Base-by-base conservation (phyloP, 2,329 filamentous ascomycete species). In the Talaromyces sp. region DNA sequence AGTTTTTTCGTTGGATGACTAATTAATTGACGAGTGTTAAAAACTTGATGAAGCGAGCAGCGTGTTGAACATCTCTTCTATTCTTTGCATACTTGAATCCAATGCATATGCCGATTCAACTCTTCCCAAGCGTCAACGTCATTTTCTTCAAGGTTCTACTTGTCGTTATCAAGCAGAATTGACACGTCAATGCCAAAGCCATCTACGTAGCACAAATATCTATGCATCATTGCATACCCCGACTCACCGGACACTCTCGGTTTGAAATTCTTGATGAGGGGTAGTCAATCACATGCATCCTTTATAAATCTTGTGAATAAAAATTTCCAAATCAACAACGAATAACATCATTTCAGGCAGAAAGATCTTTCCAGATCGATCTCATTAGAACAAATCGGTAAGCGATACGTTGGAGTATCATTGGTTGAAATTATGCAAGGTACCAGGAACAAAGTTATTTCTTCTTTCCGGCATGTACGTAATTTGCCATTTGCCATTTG, bases 371-470 rank as follows among this genome's bases (percentile, higher is more conserved):
- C 28, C 9, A 33, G 22, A 46, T 22, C n/a, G 41, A 35, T 48
- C 45, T 6, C 31, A 48, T 48, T 17, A 19, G 2, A 13, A n/a
- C 37, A 1, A 53, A 31, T 53, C 25, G 50, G 21, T 36, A 35
- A 45, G 19, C 28, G 25, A 55, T 45, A 17, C 5, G 13, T 19
- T 1, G 31, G n/a, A n/a, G 6, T 36, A 3, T 55, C 15, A 55
- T 55, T 55, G 53, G 53, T 13, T 46, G 15, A 17, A 11, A 19
- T n/a, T 15, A 55, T 55, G 53, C 53, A 55, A 55, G 53, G 53
- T 37, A 55, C 53, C 53, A 55, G 53, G 53, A 55, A 55, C 53
- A 55, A 22, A 55, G 9, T 33, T 35, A 10, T 2, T 13, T 46
- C 10, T 19, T 33, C 28, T 41, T 41, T 21, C 19, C 11, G 40